Percentiles rank a stretch among this genome's conserved stretches.
Conservation (phyloP, 164 flowering plant species). For the Dillenia suffruticosa region DNA sequence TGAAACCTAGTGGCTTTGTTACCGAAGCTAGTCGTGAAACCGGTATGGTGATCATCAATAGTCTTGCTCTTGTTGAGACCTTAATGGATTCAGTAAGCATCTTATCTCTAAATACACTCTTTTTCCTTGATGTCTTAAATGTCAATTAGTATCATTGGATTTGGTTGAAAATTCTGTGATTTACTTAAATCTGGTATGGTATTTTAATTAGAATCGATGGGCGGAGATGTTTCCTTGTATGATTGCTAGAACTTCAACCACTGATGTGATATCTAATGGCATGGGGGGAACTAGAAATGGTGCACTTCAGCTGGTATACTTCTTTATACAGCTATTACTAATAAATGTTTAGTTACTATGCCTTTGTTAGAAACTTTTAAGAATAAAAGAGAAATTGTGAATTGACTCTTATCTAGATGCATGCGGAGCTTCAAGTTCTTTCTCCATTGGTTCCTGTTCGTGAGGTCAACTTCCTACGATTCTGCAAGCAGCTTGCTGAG, state of each 20-base stretch:
- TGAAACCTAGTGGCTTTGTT: constrained; percentile 75
- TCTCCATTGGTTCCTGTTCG: constrained; percentile 93
- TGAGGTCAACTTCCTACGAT: constrained; percentile 74
- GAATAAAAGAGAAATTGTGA: too few species aligned
- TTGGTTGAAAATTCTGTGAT: neutral
- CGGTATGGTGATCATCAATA: constrained; percentile 85
- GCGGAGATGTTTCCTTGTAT: constrained; percentile 89
- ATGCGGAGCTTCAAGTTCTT: constrained; percentile 90
- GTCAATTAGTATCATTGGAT: neutral
- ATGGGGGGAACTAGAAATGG: constrained; percentile 90
- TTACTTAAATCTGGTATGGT: neutral
- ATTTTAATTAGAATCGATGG: constrained; percentile 61
- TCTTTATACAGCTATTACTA: too few species aligned
- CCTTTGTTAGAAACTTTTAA: too few species aligned
- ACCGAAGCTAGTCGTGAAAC: constrained; percentile 77
- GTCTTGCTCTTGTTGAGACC: constrained; percentile 88
- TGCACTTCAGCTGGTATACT: constrained; percentile 70
- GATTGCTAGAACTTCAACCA: constrained; percentile 67
- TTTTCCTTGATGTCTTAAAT: neutral
- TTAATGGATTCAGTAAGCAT: constrained; percentile 78
- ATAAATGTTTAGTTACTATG: too few species aligned
- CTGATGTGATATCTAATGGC: constrained; percentile 72
- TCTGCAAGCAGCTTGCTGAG: constrained; percentile 97
- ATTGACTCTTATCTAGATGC: constrained; percentile 49
- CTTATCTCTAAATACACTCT: neutral